phyloP scores from a whole-genome alignment of 1,139 yeast species.

The Geotrichum citri-aurantii region DNA sequence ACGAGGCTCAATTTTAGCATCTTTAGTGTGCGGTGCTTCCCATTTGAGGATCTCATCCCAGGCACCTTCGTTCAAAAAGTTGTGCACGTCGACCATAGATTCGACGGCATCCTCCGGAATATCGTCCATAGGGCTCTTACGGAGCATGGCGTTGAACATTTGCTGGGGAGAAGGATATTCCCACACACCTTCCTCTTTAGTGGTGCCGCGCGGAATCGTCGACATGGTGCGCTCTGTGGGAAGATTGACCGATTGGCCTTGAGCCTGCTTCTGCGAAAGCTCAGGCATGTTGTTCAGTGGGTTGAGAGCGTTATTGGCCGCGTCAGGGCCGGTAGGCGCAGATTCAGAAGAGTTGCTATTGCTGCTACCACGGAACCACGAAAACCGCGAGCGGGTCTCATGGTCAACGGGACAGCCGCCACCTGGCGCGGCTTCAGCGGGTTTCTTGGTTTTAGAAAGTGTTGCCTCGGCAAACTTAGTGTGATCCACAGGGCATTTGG shows the following conservation, averaged over 20 bases:
- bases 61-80: conserved; percentile 94
- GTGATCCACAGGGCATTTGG: conserved; percentile 46
- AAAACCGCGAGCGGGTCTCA: conserved; percentile 22
- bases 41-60: conserved; percentile 92
- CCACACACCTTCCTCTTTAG: conserved; percentile 72
- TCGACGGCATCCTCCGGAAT: conserved; percentile 95
- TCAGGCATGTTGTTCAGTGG: conserved; percentile 90
- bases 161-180: conserved; percentile 99
- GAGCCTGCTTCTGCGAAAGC: conserved; percentile 59
- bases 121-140: conserved; percentile 78
- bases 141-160: conserved; percentile 95
- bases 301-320: conserved; percentile 38
- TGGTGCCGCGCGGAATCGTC: conserved; percentile 77
- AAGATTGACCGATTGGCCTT: conserved; percentile 72
- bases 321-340: conserved; percentile 27
- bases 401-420: conserved; percentile 37
- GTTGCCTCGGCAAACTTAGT: conserved; percentile 23
- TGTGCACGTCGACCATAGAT: conserved; percentile 95
- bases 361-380: conserved; percentile 22
- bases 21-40: conserved; percentile 61
- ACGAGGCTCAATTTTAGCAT: conserved; percentile 60
- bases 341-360: conserved; percentile 1
- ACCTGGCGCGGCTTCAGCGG: conserved; percentile 9
- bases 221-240: conserved; percentile 83
- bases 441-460: conserved; percentile 17